phyloP scores from a whole-genome alignment of 2,329 filamentous ascomycete species.

The Escovopsis weberi region DNA sequence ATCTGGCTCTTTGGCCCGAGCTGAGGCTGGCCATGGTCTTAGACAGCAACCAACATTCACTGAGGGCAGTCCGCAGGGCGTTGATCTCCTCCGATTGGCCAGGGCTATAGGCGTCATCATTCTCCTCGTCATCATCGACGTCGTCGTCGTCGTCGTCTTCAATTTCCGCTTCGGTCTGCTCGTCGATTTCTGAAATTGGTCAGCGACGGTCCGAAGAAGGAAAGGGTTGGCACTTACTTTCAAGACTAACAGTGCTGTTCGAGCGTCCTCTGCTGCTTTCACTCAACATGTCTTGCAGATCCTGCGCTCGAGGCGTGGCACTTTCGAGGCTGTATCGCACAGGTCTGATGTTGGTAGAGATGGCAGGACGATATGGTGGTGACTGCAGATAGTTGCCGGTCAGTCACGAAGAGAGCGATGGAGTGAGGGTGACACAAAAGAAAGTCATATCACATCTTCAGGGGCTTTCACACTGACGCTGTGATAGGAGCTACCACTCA shows the following conservation, averaged over 20 bases:
- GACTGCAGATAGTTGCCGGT: neutral
- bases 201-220: slow-evolving; percentile 3
- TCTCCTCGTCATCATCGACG: neutral
- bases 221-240: slow-evolving; percentile 39
- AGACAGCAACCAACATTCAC: slow-evolving; percentile 87
- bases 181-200: slow-evolving; percentile 36
- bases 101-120: neutral
- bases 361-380: slow-evolving; percentile 47
- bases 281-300: slow-evolving; percentile 55
- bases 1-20: slow-evolving; percentile 65
- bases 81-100: slow-evolving; percentile 38
- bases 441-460: neutral
- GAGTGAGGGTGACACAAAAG: neutral
- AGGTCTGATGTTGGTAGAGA: slow-evolving; percentile 61
- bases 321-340: slow-evolving; percentile 50
- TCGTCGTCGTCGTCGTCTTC: slow-evolving; percentile 40
- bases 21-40: slow-evolving; percentile 80
- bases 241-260: slow-evolving; percentile 59
- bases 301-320: slow-evolving; percentile 72
- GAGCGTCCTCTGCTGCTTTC: slow-evolving; percentile 44
- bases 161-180: slow-evolving; percentile 35
- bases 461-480: slow-evolving; percentile 9
- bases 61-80: slow-evolving; percentile 60
- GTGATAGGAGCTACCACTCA: slow-evolving; percentile 5
- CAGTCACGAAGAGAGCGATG: neutral